Conservation (phyloP, 2,329 filamentous ascomycete genomes). For the Rhynchosporium graminicola region DNA sequence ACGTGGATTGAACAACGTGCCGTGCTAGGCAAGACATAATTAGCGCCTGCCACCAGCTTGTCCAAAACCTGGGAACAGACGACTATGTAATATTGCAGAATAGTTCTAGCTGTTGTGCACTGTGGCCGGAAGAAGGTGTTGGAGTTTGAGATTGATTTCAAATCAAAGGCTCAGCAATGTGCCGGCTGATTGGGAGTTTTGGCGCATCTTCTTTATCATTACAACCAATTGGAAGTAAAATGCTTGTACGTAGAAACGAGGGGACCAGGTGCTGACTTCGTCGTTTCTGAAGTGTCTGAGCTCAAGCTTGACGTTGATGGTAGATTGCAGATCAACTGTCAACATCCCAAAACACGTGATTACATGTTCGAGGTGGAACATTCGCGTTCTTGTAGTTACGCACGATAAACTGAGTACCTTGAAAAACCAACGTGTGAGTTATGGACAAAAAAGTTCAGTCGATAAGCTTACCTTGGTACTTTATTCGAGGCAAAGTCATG, state of each 20-base stretch:
- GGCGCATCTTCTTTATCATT: slow-evolving; percentile 10
- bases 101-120: slow-evolving; percentile 1
- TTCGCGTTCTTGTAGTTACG: no score
- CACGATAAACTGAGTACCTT: no score
- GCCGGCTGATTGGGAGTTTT: slow-evolving; percentile 1
- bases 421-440: no score
- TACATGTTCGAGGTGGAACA: no score
- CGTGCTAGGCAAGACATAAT: slow-evolving; percentile 5
- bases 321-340: no score
- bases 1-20: slow-evolving; percentile 1
- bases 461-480: no score
- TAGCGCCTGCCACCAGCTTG: background rate
- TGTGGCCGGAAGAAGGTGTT: background rate
- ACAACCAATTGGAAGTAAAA: background rate
- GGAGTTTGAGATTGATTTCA: slow-evolving; percentile 13
- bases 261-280: background rate
- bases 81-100: background rate
- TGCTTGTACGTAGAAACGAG: background rate
- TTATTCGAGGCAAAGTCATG: no score
- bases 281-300: background rate
- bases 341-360: no score
- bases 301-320: no score
- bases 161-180: slow-evolving; percentile 4
- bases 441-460: no score
- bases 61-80: no score